Evolutionary conservation across 306 rosid species (phyloP).

Genomic region (Morella rubra): DNA sequence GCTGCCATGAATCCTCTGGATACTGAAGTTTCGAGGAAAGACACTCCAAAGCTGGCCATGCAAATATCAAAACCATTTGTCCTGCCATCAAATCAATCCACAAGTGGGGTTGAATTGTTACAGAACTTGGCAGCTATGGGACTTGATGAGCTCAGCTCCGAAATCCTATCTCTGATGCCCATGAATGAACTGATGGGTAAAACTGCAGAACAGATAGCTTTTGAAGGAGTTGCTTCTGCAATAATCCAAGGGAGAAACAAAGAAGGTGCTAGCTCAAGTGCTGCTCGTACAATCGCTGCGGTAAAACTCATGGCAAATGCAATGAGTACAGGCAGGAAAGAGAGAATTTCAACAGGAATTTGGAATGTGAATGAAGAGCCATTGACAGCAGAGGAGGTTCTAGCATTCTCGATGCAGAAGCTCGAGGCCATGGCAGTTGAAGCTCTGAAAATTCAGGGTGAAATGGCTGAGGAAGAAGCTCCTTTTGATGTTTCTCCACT

Average conservation of each 20-base stretch:
- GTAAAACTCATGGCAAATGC: conserved; percentile 62
- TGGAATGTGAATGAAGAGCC: conserved; percentile 75
- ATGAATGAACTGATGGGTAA: conserved; percentile 81
- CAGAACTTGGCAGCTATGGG: conserved; percentile 69
- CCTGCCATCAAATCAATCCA: conserved; percentile 43
- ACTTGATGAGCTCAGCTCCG: conserved; percentile 63
- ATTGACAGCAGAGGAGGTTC: conserved; percentile 57
- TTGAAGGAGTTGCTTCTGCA: conserved; percentile 89
- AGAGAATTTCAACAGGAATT: conserved; percentile 73
- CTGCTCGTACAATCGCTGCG: conserved; percentile 67
- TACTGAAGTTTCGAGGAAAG: conserved; percentile 48
- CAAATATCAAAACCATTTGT: conserved; percentile 77
- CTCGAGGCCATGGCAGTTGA: conserved; percentile 74
- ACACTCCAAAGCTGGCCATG: conserved; percentile 83
- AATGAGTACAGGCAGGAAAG: conserved; percentile 71
- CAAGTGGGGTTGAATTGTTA: conserved; percentile 73
- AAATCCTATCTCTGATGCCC: conserved; percentile 56
- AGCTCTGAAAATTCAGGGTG: conserved; percentile 82
- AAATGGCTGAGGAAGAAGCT: conserved; percentile 81
- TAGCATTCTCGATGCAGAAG: conserved; percentile 71
- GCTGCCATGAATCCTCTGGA: conserved; percentile 85
- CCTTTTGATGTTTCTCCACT: conserved; percentile 80
- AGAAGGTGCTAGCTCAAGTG: conserved; percentile 90
- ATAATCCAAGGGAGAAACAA: conserved; percentile 87
- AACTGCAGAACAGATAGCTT: conserved; percentile 94